A percentile compares a stretch with the other conserved stretches of the same genome.
phyloP scores from a whole-genome alignment of 768 basidiomycete species.

The Leccinellum rugosiceps region DNA sequence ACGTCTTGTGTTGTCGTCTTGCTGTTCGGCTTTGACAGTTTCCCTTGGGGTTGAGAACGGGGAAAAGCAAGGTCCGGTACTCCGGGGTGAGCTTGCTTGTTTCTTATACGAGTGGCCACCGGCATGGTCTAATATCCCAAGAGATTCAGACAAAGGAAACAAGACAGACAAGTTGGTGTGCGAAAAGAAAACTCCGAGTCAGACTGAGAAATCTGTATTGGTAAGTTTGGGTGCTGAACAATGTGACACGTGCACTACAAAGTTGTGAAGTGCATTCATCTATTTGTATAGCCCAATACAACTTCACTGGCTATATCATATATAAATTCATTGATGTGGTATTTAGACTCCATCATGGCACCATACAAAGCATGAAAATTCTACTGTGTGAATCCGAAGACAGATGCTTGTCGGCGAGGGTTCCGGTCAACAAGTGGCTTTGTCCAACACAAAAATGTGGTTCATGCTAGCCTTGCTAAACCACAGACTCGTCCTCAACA shows the following conservation, averaged over 20 bases:
- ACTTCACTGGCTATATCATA: too few species aligned
- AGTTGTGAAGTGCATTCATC: not conserved
- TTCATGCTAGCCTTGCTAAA: not conserved
- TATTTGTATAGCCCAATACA: too few species aligned
- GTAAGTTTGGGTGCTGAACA: not conserved
- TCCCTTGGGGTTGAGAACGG: not conserved
- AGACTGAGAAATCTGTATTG: too few species aligned
- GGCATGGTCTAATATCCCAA: not conserved
- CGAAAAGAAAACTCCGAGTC: not conserved
- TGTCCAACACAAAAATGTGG: too few species aligned
- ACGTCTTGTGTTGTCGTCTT: not conserved
- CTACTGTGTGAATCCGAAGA: too few species aligned
- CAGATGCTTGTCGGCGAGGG: too few species aligned
- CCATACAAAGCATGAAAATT: not conserved
- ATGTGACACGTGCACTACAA: not conserved
- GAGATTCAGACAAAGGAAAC: too few species aligned
- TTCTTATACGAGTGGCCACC: not conserved
- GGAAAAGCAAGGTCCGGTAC: not conserved
- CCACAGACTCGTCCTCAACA: not conserved
- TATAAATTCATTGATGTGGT: too few species aligned
- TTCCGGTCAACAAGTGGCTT: too few species aligned
- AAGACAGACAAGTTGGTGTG: not conserved
- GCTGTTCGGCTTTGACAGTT: not conserved
- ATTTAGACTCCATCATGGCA: not conserved
- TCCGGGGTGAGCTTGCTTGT: not conserved